Base-by-base conservation (phyloP, 2,329 filamentous ascomycete species). In the Botryotinia globosa region DNA sequence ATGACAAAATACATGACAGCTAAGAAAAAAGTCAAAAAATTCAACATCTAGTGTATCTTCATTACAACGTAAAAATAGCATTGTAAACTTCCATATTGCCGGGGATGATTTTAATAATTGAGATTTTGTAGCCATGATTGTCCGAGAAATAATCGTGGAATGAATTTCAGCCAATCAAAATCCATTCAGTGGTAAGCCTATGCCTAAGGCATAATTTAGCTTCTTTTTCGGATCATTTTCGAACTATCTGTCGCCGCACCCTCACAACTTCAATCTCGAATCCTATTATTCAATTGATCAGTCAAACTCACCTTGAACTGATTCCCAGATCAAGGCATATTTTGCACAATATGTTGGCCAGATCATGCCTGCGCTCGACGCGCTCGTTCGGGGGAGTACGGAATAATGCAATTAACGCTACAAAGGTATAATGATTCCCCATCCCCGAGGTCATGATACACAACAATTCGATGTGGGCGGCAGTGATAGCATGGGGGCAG, bases 281-380 rank as follows among this genome's bases (percentile, higher is more conserved):
- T 74, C 74, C 76, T 76, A 77, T 77, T 74, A 76, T 74, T 74
- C 79, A 79, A 78, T 78, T 79, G 79, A 78, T 77, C 70, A 75
- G 73, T 74, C 66, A 69, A 74, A 70, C 76, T 73, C 74, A 72
- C 74, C 74, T 76, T 73, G 76, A 78, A 78, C 74, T 76, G 75
- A 79, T 76, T 77, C 77, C 74, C 77, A 79, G 76, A 75, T 79
- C 45, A 76, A 79, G 77, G 76, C 76, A 76, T 77, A 77, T 72
- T 74, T 74, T 77, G 75, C 75, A 77, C 88, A 92, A 84, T 83
- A 98, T 98, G 95, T 91, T 98, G 89, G 92, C 93, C 87, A 92
- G 94, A 89, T 94, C 94, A 85, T 90, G 90, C 86, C 86, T 97
- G 88, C 94, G 94, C 88, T 90, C 92, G 84, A 89, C 92, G 89